Base-by-base conservation (phyloP, 441 rosid species). In the Codiaeum variegatum region DNA sequence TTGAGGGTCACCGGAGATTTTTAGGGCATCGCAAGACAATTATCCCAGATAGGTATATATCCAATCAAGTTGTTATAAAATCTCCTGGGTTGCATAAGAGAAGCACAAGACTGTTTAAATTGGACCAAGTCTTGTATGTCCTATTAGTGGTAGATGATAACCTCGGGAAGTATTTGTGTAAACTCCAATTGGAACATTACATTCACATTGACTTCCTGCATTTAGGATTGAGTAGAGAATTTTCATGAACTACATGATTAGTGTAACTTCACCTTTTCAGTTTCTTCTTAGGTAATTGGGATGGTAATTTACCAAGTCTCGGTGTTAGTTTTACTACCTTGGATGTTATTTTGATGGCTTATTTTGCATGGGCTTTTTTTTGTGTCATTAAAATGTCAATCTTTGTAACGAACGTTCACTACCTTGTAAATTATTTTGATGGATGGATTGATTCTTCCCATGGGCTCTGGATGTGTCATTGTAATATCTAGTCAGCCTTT, bases 1-100 rank as follows among this genome's bases (percentile, higher is more conserved):
- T 95, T 67, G 99, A 95, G 84, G 99, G 99, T 52, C 98, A 95
- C 70, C 93, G 98, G 54, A 89, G 99, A 82, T 93, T 91, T 80
- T 85, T 92, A 72, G 96, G 97, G 6, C 94, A 95, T 80, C 89
- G 87, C 29, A 88, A 79, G 82, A 93, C 99, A 49, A 89, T 95
- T 74, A 81, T 83, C 70, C 97, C 96, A 24, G 92, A 95, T 82
- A 89, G 98, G 97, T 94, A 82, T 5, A 31, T 4, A 70, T 60
- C 72, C 24, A 31, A 31, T 66, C 34, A 34, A 13, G 34, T 12
- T 38, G 26, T 54, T 4, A 15, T 19, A 36, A 7, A 21, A 34
- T 29, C 29, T 61, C 15, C 47, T 62, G 59, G 31, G 12, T 40
- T 9, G 16, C 49, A 56, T 56, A 26, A 52, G 15, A 42, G 59